phyloP scores from a whole-genome alignment of 139 green algal genomes.

The Coelastrella sp. region DNA sequence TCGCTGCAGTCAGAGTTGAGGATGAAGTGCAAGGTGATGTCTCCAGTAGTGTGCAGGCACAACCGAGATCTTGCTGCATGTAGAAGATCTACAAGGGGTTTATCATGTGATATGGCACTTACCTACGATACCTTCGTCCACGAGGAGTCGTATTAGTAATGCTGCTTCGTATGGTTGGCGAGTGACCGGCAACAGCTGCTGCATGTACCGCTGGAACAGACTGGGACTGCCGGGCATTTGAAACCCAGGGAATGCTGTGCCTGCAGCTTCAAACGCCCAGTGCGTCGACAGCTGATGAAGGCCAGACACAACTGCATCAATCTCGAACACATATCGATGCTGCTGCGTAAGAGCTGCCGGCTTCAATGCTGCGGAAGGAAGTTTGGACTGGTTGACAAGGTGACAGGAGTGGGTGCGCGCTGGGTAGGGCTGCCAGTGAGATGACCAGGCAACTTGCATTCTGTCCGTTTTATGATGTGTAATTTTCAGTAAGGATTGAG shows the following conservation, averaged over 20 bases:
- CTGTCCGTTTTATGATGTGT: not conserved
- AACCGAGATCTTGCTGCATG: too few species aligned
- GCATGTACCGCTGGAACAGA: not conserved
- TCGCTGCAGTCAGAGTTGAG: too few species aligned
- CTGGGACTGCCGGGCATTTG: not conserved
- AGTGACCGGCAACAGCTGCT: conserved; percentile 31
- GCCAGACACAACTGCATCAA: not conserved
- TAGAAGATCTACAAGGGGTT: not conserved
- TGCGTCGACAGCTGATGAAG: not conserved
- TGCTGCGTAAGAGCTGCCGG: not conserved
- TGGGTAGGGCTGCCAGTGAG: not conserved
- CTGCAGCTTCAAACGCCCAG: not conserved
- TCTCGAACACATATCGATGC: not conserved
- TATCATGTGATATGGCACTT: not conserved
- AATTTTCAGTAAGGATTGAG: not conserved
- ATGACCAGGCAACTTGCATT: not conserved
- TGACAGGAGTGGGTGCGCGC: not conserved
- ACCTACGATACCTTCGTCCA: conserved; percentile 53
- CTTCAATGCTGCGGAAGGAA: not conserved
- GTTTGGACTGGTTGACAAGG: not conserved
- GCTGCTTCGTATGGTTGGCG: conserved; percentile 45
- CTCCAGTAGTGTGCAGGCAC: too few species aligned
- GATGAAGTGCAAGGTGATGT: too few species aligned
- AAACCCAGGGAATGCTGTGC: not conserved
- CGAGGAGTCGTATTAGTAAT: conserved; percentile 43